phyloP scores from a whole-genome alignment of 2,329 filamentous ascomycete genomes.

The Sporothrix brasiliensis region DNA sequence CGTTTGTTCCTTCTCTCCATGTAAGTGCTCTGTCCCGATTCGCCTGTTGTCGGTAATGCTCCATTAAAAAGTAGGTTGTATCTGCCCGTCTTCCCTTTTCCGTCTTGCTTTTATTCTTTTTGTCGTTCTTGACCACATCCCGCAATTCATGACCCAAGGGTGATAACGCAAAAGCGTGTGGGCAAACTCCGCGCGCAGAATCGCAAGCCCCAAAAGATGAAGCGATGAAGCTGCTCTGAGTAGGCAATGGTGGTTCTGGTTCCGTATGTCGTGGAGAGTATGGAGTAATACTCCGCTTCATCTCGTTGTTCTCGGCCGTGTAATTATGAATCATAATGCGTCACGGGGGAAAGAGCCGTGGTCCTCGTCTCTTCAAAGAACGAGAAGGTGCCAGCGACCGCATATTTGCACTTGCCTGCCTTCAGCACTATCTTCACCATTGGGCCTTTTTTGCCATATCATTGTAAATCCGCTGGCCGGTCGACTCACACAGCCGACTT shows the following conservation, averaged over 20 bases:
- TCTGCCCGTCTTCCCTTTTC: not conserved
- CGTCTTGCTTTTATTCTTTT: not conserved
- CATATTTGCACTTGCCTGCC: not conserved
- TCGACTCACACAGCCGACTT: slow-evolving; percentile 20
- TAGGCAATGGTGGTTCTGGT: no score
- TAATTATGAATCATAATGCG: slow-evolving; percentile 16
- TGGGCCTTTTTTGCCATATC: not conserved
- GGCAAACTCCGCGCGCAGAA: slow-evolving; percentile 6
- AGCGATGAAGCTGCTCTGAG: not conserved
- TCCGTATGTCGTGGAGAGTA: not conserved
- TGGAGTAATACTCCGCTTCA: not conserved
- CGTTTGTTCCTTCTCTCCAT: slow-evolving; percentile 17
- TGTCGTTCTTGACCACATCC: not conserved
- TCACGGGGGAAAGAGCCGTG: not conserved
- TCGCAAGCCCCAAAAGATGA: not conserved
- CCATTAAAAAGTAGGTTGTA: not conserved
- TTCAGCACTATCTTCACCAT: not conserved
- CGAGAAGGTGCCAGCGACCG: not conserved
- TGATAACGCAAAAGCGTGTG: not conserved
- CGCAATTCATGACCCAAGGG: slow-evolving; percentile 1
- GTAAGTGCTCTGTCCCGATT: slow-evolving; percentile 25
- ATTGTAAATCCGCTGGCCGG: slow-evolving; percentile 2
- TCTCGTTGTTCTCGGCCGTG: not conserved
- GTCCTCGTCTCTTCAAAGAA: not conserved
- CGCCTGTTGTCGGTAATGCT: not conserved